Base-by-base conservation (phyloP, 441 rosid genomes). In the Aleurites moluccanus region DNA sequence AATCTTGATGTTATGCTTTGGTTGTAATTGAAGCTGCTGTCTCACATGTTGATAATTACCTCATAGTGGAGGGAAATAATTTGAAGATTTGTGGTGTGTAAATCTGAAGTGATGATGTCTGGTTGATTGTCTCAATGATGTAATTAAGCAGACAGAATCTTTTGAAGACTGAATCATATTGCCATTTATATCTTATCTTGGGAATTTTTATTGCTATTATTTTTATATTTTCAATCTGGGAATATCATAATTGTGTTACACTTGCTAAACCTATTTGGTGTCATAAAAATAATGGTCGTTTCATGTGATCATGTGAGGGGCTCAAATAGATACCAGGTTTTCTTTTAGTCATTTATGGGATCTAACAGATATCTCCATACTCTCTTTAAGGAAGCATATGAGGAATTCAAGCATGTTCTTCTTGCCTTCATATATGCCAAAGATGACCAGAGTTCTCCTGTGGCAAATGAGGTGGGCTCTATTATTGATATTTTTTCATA, bases 331-430 rank as follows among this genome's bases (percentile, higher is more conserved):
- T 67, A 69, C 53, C 20, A 45, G 67, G 21, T 47, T 50, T 49
- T 64, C 4, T 68, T 42, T 20, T 59, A 13, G 52, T 23, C 18
- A 16, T 40, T 60, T 33, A 16, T 55, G 73, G 73, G 38, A 77
- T 75, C 83, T 86, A 77, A 83, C 69, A 67, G 65, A 75, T 76
- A 16, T 77, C 44, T 77, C 40, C 81, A 67, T 82, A 20, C 25
- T 80, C 78, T 86, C 70, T 83, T 90, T 90, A 89, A 91, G 99
- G 99, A 95, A 90, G 96, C 99, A 42, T 95, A 95, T 40, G 94
- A 89, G 91, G 99, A 95, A 81, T 92, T 95, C 85, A 95, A 95
- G 88, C 99, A 92, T 80, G 83, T 95, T 50, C 94, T 95, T 80
- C 97, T 95, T 83, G 93, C 97, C 60, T 88, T 92, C 62, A 89